phyloP scores from a whole-genome alignment of 768 basidiomycete species.

The Clavaria fumosa region DNA sequence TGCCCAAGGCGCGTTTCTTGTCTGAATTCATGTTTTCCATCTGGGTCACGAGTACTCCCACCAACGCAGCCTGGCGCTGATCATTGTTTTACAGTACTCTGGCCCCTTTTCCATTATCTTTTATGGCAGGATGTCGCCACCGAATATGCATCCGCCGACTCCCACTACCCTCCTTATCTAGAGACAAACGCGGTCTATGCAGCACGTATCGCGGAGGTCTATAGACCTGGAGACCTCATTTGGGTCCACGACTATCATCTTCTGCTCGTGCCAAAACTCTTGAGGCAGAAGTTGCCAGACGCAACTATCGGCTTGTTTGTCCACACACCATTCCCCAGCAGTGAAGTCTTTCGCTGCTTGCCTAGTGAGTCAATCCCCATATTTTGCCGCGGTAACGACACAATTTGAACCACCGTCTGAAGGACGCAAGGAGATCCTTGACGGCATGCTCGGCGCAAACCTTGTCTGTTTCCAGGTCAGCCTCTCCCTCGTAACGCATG shows the following conservation, averaged over 20 bases:
- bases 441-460: conserved; percentile 96
- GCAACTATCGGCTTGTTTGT: conserved; percentile 83
- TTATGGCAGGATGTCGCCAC: conserved; percentile 94
- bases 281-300: conserved; percentile 55
- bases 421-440: conserved; percentile 85
- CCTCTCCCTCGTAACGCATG: no score
- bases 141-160: conserved; percentile 75
- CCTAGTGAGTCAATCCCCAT: conserved; percentile 42
- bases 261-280: conserved; percentile 73
- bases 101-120: conserved; percentile 97
- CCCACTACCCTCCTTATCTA: conserved; percentile 67
- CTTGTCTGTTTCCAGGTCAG: conserved; percentile 82
- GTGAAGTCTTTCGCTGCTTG: conserved; percentile 88
- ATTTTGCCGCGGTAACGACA: conserved; percentile 1
- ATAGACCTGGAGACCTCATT: conserved; percentile 80
- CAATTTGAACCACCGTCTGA: neutral
- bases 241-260: conserved; percentile 96
- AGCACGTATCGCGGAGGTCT: conserved; percentile 46
- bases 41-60: no score
- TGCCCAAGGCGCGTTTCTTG: no score
- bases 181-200: conserved; percentile 81
- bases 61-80: no score
- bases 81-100: conserved; percentile 46
- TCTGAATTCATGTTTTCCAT: no score
- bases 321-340: conserved; percentile 95